phyloP scores from a whole-genome alignment of 169 alveolate species.

The Cryptosporidium andersoni region DNA sequence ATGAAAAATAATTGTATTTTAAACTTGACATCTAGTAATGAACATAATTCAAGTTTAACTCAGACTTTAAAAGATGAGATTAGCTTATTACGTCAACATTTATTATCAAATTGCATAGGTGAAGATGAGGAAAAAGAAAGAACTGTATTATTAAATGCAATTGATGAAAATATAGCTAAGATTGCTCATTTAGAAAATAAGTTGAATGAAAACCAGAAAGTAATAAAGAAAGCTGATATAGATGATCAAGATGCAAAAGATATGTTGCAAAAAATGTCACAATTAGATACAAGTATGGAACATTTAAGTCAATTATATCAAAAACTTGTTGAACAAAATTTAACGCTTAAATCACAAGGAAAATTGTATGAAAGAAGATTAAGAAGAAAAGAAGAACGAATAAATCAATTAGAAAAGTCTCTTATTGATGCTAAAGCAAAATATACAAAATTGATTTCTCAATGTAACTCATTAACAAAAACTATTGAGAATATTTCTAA shows the following conservation, averaged over 20 bases:
- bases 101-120: too few relatives aligned
- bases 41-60: not conserved
- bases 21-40: not conserved
- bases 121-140: conserved; percentile 6
- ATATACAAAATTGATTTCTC: conserved; percentile 73
- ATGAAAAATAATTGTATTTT: conserved; percentile 6
- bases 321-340: conserved; percentile 73
- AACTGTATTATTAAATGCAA: conserved; percentile 18
- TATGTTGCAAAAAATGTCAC: conserved; percentile 70
- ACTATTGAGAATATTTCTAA: conserved; percentile 69
- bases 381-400: conserved; percentile 75
- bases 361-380: conserved; percentile 73
- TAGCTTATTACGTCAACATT: conserved; percentile 16
- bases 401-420: conserved; percentile 73
- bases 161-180: conserved; percentile 29
- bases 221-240: conserved; percentile 67
- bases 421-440: conserved; percentile 73
- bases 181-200: conserved; percentile 54
- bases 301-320: conserved; percentile 72
- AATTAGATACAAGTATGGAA: conserved; percentile 74
- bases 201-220: conserved; percentile 38
- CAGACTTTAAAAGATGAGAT: conserved; percentile 30
- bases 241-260: conserved; percentile 68
- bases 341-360: conserved; percentile 71
- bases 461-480: conserved; percentile 74